phyloP scores from a whole-genome alignment of 225 moss, liverwort and hornwort species.

The Neckera pumila region DNA sequence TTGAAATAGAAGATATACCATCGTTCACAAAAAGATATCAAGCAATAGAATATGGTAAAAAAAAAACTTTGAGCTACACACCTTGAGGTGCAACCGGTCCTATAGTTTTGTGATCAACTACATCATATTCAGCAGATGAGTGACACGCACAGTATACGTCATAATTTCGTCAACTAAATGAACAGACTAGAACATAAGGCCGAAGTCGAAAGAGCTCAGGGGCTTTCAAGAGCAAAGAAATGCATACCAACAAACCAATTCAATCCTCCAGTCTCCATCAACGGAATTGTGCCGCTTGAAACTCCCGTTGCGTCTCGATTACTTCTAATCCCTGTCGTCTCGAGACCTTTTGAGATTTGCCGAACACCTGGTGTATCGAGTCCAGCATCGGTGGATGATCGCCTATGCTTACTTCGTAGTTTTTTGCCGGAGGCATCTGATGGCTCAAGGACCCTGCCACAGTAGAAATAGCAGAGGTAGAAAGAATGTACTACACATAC shows the following conservation, averaged over 20 bases:
- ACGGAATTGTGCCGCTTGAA: constrained; percentile 29
- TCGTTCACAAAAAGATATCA: too few relatives aligned
- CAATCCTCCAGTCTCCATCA: constrained; percentile 67
- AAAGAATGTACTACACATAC: not conserved
- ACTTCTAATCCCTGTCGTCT: constrained; percentile 9
- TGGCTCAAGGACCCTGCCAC: constrained; percentile 23
- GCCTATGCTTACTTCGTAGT: constrained; percentile 25
- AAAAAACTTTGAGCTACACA: not conserved
- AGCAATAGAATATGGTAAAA: not conserved
- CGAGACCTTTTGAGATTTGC: constrained; percentile 20
- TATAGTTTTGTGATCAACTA: not conserved
- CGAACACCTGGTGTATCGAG: constrained; percentile 17
- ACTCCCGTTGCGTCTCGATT: constrained; percentile 22
- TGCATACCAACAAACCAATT: constrained; percentile 80
- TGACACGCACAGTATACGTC: not conserved
- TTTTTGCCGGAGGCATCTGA: constrained; percentile 13
- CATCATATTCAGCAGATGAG: not conserved
- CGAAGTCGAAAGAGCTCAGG: not conserved
- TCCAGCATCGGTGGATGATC: constrained; percentile 37
- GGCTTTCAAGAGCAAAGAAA: not conserved
- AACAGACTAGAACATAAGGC: not conserved
- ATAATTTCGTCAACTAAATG: not conserved
- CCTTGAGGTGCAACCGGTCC: not conserved
- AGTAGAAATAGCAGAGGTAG: not conserved
- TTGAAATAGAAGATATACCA: too few relatives aligned